Conservation (phyloP, 257 asterid species). For the Nyctanthes arbortristis region DNA sequence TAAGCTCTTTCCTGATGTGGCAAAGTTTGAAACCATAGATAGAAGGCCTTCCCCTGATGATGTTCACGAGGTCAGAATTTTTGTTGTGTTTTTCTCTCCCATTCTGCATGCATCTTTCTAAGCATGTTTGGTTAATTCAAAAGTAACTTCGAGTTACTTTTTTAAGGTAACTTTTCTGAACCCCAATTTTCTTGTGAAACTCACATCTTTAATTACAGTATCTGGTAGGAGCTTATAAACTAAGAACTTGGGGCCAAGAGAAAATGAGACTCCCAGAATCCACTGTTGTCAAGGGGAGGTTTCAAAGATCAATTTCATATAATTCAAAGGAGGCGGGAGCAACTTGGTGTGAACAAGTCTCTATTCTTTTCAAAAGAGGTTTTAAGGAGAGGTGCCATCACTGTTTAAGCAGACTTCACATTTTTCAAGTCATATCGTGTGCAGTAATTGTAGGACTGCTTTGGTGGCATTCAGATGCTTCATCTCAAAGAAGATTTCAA, state of each 20-base stretch:
- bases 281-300: background rate
- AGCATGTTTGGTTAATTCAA: background rate
- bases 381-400: slow-evolving; percentile 48
- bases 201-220: slow-evolving; percentile 27
- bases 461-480: slow-evolving; percentile 42
- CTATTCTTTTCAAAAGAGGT: slow-evolving; percentile 39
- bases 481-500: slow-evolving; percentile 27
- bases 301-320: slow-evolving; percentile 3
- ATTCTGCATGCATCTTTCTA: background rate
- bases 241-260: slow-evolving; percentile 31
- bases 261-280: slow-evolving; percentile 16
- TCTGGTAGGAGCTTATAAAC: slow-evolving; percentile 40
- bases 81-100: background rate
- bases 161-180: too few species aligned
- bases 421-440: slow-evolving; percentile 38
- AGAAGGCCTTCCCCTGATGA: slow-evolving; percentile 31
- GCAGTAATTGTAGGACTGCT: slow-evolving; percentile 38
- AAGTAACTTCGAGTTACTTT: background rate
- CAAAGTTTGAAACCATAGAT: slow-evolving; percentile 7
- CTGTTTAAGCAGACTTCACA: slow-evolving; percentile 41
- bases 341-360: slow-evolving; percentile 43
- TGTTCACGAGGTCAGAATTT: slow-evolving; percentile 40
- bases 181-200: background rate
- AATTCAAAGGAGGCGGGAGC: slow-evolving; percentile 34
- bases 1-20: slow-evolving; percentile 3